Base-by-base conservation (phyloP, 2,329 filamentous ascomycete species). In the Penicillium sp. region DNA sequence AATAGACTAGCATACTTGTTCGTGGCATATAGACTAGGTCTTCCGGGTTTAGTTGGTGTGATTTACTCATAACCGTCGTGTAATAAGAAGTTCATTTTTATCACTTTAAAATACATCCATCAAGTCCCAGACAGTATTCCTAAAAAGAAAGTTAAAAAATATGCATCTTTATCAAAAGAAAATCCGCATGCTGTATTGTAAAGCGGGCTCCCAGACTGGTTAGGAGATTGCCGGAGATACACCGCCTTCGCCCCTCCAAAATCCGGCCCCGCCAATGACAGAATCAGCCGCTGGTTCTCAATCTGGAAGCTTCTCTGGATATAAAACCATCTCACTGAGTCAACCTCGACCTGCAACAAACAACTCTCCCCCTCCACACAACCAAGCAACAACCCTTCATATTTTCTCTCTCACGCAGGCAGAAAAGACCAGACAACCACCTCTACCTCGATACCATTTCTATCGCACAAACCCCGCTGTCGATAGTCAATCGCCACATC, bases 221-320 rank as follows among this genome's bases (percentile, higher is more conserved):
- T 53, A 53, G 35, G 20, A 14, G 35, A 12, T 7, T 14, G 12
- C 35, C 18, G 52, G 42, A 20, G n/a, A 16, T 26, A 50, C 56
- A 58, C 56, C 56, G 56, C 56, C 56, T 50, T 54, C 51, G 51
- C 51, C 50, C 50, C 47, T 49, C 43, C 55, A 35, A 47, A 24
- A 14, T 43, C 43, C 42, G 55, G 42, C 30, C 55, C 55, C 48
- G 18, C 49, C 55, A 57, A 57, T 57, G 49, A 52, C 42, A 43
- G 16, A 18, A n/a, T 38, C 24, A 45, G 16, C 35, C 38, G 21
- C 33, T 20, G 48, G 20, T 12, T 35, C 14, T 40, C 35, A 26
- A 42, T 58, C 56, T 46, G 47, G 56, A 58, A 58, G 56, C 51
- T 58, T 58, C 56, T 53, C 42, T 51, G 45, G 46, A 49, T 52